Conservation (phyloP, 225 moss, liverwort and hornwort species). For the Marchantia paleacea region DNA sequence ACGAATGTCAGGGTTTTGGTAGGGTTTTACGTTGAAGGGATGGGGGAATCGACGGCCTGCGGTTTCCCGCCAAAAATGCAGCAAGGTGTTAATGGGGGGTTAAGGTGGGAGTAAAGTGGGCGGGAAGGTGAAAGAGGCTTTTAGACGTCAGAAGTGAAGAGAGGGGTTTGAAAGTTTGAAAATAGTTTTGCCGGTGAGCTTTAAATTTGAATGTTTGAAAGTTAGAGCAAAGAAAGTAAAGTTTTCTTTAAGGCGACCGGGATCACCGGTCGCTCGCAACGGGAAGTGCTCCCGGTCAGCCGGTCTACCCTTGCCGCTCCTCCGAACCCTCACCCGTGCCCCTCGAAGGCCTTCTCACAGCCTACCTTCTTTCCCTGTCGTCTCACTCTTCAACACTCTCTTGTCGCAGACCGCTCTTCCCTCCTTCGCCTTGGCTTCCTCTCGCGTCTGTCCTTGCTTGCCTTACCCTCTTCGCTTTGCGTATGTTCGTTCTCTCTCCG, state of each 20-base stretch:
- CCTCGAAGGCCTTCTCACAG: slow-evolving; percentile 22
- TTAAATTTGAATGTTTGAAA: slow-evolving; percentile 24
- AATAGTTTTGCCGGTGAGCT: slow-evolving; percentile 38
- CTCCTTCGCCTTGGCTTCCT: slow-evolving; percentile 34
- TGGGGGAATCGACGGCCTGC: slow-evolving; percentile 13
- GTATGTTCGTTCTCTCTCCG: background rate
- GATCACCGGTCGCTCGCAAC: slow-evolving; percentile 19
- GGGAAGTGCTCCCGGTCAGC: slow-evolving; percentile 27
- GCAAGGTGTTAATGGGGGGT: background rate
- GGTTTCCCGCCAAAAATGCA: slow-evolving; percentile 18
- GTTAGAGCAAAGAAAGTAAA: background rate
- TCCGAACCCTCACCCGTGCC: slow-evolving; percentile 22
- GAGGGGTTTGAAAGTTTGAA: slow-evolving; percentile 21
- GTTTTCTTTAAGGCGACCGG: slow-evolving; percentile 27
- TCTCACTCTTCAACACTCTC: slow-evolving; percentile 33
- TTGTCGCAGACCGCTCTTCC: slow-evolving; percentile 21
- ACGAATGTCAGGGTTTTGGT: slow-evolving; percentile 12
- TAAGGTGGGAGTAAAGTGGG: slow-evolving; percentile 22
- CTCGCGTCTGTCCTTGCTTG: slow-evolving; percentile 14
- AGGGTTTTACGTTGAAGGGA: slow-evolving; percentile 1
- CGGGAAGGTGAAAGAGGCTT: slow-evolving; percentile 29
- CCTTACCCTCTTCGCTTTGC: slow-evolving; percentile 11
- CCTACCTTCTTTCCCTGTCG: slow-evolving; percentile 25
- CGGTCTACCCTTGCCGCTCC: slow-evolving; percentile 41
- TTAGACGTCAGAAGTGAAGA: slow-evolving; percentile 20